Conservation (phyloP, 1,284 basidiomycete species). For the Ustilago xerochloae region DNA sequence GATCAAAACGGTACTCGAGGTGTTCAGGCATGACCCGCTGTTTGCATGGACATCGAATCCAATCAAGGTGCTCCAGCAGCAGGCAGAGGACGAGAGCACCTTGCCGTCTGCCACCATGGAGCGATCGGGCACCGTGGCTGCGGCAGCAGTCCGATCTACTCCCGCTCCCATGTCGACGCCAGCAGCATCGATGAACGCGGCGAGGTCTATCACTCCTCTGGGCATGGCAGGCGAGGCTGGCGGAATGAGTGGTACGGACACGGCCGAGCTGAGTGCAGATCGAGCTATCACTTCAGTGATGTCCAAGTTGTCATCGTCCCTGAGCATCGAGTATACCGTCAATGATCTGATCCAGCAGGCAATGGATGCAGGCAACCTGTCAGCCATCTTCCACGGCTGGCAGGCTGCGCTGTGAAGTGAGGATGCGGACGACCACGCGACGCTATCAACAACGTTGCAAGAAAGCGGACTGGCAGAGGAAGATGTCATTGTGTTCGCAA, state of each 20-base stretch:
- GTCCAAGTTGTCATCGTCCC: conserved; percentile 80
- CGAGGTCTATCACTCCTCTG: conserved; percentile 25
- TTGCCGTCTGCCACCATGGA: conserved; percentile 14
- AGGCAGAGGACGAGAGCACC: conserved; percentile 34
- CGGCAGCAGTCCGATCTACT: conserved; percentile 5
- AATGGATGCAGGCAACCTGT: conserved; percentile 80
- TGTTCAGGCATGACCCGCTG: conserved; percentile 95
- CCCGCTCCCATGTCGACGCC: conserved; percentile 17
- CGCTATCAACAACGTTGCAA: neutral
- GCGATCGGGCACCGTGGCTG: conserved; percentile 12
- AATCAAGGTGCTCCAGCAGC: conserved; percentile 55
- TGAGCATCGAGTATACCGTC: conserved; percentile 92
- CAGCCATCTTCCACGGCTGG: conserved; percentile 75
- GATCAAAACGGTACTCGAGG: conserved; percentile 93
- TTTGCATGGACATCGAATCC: conserved; percentile 78
- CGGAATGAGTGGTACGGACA: conserved; percentile 44
- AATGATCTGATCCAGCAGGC: conserved; percentile 93
- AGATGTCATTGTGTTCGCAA: neutral
- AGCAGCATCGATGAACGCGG: neutral
- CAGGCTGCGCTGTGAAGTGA: conserved; percentile 36
- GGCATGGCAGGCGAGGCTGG: neutral
- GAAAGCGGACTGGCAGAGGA: neutral
- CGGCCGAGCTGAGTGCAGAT: conserved; percentile 87
- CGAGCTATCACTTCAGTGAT: conserved; percentile 75
- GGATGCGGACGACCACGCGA: neutral